phyloP scores from a whole-genome alignment of 2,329 filamentous ascomycete species.

The Cucurbitaria berberidis region DNA sequence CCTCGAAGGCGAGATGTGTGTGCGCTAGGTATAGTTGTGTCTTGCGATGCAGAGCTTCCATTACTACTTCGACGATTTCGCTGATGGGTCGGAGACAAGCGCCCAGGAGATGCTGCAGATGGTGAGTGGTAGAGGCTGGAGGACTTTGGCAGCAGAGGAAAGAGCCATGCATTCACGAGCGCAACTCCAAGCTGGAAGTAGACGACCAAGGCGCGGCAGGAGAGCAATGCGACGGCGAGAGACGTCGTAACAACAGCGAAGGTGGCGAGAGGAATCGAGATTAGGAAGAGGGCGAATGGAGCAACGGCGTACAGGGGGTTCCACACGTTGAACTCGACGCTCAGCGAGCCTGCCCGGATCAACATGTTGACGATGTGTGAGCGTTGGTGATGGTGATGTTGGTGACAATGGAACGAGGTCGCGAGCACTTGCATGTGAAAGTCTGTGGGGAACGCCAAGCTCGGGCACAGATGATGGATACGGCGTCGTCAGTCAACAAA shows the following conservation, averaged over 20 bases:
- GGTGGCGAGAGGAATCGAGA: conserved; percentile 49
- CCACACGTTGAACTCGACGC: conserved; percentile 28
- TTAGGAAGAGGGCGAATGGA: conserved; percentile 44
- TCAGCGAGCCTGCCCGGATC: conserved; percentile 17
- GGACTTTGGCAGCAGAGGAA: conserved; percentile 27
- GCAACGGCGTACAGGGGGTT: conserved; percentile 44
- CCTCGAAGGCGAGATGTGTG: conserved; percentile 23
- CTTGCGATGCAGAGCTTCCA: conserved; percentile 30
- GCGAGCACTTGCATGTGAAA: conserved; percentile 26
- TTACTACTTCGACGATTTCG: conserved; percentile 34
- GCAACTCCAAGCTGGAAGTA: conserved; percentile 52
- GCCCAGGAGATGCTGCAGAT: conserved; percentile 16
- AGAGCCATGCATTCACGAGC: conserved; percentile 47
- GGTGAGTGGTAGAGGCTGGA: conserved; percentile 17
- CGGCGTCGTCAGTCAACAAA: background rate
- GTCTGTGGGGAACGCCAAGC: conserved; percentile 19
- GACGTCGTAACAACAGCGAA: conserved; percentile 49
- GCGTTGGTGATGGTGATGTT: too few species aligned
- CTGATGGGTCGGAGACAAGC: conserved; percentile 30
- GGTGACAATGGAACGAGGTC: background rate
- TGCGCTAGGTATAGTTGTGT: conserved; percentile 19
- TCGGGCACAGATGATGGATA: conserved; percentile 1
- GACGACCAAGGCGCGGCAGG: conserved; percentile 49
- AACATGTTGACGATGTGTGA: conserved; percentile 12
- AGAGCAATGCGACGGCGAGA: conserved; percentile 47